Conservation (phyloP, 1,284 basidiomycete species). For the Xanthoconium separans region DNA sequence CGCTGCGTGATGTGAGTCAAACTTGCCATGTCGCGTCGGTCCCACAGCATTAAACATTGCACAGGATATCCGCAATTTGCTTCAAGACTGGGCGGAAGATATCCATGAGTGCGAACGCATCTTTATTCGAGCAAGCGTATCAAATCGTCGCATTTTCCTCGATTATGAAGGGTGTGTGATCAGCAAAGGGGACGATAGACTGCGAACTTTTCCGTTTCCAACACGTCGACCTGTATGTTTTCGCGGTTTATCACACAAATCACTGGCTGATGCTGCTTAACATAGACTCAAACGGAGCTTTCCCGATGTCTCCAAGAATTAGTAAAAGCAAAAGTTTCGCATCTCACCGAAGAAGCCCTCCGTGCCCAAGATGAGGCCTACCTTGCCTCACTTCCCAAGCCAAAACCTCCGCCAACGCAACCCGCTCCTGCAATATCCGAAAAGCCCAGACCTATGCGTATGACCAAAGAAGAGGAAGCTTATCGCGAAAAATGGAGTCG, state of each 20-base stretch:
- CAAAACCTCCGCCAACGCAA: constrained; percentile 47
- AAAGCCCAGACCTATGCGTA: constrained; percentile 55
- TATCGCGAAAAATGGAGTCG: constrained; percentile 77
- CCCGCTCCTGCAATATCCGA: constrained; percentile 31
- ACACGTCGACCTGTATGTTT: constrained; percentile 82
- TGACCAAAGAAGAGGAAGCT: constrained; percentile 77
- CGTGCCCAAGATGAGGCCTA: constrained; percentile 85
- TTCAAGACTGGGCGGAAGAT: constrained; percentile 84
- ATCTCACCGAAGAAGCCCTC: constrained; percentile 84
- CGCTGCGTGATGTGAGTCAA: constrained; percentile 76
- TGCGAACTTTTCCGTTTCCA: constrained; percentile 91
- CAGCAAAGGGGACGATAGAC: constrained; percentile 63
- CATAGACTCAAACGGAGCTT: constrained; percentile 88
- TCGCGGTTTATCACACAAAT: background rate
- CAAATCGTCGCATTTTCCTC: constrained; percentile 85
- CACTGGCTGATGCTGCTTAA: constrained; percentile 8
- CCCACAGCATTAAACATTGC: background rate
- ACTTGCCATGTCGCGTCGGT: background rate
- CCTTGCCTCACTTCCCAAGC: constrained; percentile 82
- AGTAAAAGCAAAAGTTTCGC: constrained; percentile 81
- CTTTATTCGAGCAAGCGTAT: constrained; percentile 84
- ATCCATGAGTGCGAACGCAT: constrained; percentile 81
- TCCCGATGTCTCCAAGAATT: constrained; percentile 87
- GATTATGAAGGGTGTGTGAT: constrained; percentile 77
- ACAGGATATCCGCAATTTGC: constrained; percentile 82